Base-by-base conservation (phyloP, 257 asterid genomes). In the Ilex aquifolium region DNA sequence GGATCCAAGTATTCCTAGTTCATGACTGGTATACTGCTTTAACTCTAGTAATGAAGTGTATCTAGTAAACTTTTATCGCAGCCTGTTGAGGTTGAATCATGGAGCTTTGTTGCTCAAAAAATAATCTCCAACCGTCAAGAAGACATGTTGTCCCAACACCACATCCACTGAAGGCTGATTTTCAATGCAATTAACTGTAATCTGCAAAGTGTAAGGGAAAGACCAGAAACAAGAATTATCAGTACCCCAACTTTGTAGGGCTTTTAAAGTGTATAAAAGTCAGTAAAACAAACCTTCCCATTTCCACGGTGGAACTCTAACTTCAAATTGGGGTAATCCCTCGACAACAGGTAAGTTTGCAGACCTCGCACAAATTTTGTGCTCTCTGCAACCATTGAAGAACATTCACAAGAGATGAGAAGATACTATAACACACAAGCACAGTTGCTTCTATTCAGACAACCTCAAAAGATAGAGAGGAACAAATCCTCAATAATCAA, bases 281-380 rank as follows among this genome's bases (percentile, higher is more conserved):
- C 14, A 51, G 39, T 2, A 62, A 46, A 32, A 67, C 77, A 39
- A 44, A 77, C 76, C 74, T 78, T 86, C 4, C 92, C 98, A 29
- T 88, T 78, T 49, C 94, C 91, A 3, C 10, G 61, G 57, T 88
- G 94, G 65, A 91, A 91, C 62, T 86, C 94, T 1, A 76, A 66
- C 78, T 81, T 88, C 84, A 91, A 57, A 67, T 78, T 79, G 39
- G 59, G 72, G 60, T 76, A 77, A 72, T 91, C 98, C 65, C 96
- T 85, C 71, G 51, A 64, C 67, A 88, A 62, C 63, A 91, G 60
- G 68, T 79, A 91, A 10, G 82, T 53, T 39, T 79, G 74, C 29
- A 91, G 65, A 13, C 88, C 79, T 53, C 36, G 75, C 0, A 73
- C 83, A 66, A 46, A 81, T 76, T 84, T 83, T 11, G 59, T 44